Evolutionary conservation across 192 early-diverging fungal species (phyloP), one percentile per base, ranked within the genome.

Genomic region (Backusella mclennaniae): DNA sequence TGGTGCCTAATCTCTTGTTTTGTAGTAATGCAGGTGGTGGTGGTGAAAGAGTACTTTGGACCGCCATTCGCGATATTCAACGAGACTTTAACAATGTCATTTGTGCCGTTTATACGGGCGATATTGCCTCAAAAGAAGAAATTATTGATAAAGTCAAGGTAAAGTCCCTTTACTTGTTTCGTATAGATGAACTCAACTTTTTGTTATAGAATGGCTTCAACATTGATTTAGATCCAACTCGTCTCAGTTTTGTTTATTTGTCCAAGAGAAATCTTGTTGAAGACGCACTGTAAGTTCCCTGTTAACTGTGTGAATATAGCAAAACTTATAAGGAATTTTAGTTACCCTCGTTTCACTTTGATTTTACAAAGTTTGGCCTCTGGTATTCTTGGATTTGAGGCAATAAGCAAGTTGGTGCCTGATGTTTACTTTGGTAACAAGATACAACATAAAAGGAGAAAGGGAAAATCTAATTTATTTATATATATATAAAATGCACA

Each of bases 21-120:
- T 19, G 21, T 76, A 93, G 92, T 75, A 92, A 95, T 83, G 91
- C 89, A 12, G 95, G 96, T 59, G 98, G 97, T 38, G 98, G 98
- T 21, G 98, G 98, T 6, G 98, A 99, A 83, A 86, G 97, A 17
- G 98, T 99, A 0, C 86, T 99, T 7, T 99, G 98, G 98, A 91
- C 89, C 0, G 90, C 93, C 33, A 89, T 99, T 69, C 82, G 92
- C 23, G 92, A 92, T 38, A 87, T 99, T 66, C 94, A 96, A 77
- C 75, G 86, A 41, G 80, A 90, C 17, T 93, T 91, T 69, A 88
- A 91, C 11, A 79, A 91, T 56, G 85, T 91, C 2, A 81, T 89
- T 7, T 90, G 88, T 52, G 86, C 93, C 11, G 89, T 99, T 6
- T 99, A 98, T 85, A 90, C 93, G 0, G 94, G 95, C 67, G 92